A percentile compares a stretch with the other conserved stretches of the same genome.
These are phyloP conservation scores for Aegilops longissima DNA, from an alignment of 176 grass and related monocot species.

Conservation along the genomic window DNA sequence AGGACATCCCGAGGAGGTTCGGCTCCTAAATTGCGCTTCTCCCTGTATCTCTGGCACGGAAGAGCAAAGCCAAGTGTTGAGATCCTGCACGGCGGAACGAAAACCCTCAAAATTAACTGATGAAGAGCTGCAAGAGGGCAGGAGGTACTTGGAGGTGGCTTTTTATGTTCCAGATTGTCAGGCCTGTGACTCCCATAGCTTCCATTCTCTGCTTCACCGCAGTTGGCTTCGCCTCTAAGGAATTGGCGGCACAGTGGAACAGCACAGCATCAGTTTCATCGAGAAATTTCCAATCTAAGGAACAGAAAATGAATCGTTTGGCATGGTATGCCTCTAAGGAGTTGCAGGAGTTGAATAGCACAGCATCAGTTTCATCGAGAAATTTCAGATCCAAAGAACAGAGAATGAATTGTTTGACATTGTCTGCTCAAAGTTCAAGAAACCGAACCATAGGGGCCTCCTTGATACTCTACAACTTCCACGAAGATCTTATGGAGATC, in stretches of 20 bases:
- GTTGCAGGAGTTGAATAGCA: slow-evolving; percentile 4
- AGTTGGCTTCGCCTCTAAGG: slow-evolving; percentile 48
- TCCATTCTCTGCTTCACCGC: slow-evolving; percentile 44
- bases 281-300: neutral
- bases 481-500: slow-evolving; percentile 53
- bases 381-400: slow-evolving; percentile 3
- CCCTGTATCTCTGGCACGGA: slow-evolving; percentile 37
- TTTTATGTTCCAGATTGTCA: slow-evolving; percentile 41
- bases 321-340: slow-evolving; percentile 23
- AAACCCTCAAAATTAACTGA: neutral
- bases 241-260: neutral
- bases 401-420: neutral
- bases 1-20: neutral
- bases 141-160: slow-evolving; percentile 49
- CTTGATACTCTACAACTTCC: slow-evolving; percentile 30
- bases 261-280: slow-evolving; percentile 10
- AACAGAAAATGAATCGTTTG: neutral
- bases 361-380: slow-evolving; percentile 7
- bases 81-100: neutral
- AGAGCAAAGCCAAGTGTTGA: neutral
- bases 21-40: slow-evolving; percentile 1
- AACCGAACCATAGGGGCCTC: slow-evolving; percentile 51
- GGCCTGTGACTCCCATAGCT: slow-evolving; percentile 38
- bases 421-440: slow-evolving; percentile 2
- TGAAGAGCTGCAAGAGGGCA: neutral